Base-by-base conservation (phyloP, 2,329 filamentous ascomycete species). In the Podosphaera xanthii region DNA sequence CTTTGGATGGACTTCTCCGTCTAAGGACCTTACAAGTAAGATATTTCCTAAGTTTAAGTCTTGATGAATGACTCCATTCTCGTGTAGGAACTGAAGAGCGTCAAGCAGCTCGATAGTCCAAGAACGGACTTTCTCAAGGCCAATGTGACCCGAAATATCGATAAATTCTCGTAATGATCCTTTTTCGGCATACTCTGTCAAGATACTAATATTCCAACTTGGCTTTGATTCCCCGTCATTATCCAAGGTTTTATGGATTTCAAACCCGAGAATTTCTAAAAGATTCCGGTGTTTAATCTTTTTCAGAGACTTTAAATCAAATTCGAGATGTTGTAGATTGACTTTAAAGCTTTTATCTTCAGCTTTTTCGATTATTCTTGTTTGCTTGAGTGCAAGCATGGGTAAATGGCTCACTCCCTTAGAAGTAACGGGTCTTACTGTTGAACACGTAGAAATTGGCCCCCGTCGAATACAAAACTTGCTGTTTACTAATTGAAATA, bases 21-120 rank as follows among this genome's bases (percentile, higher is more conserved):
- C 81, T 1, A 76, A 69, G 58, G 83, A 82, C 61, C 84, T 78
- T 65, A 85, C 87, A 3, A 96, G 72, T 3, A 96, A 76, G 54
- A 96, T 77, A 63, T 94, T 94, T 22, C 80, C 77, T 10, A 83
- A 76, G 67, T 94, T 87, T 22, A 96, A 82, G 66, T 86, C 82
- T 67, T 87, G 86, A 70, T 97, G 92, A 33, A 87, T 76, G 60
- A 96, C 77, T 30, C 88, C 88, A 67, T 86, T 83, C 63, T 84
- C 84, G 71, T 97, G 91, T 58, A 94, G 80, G 69, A 85, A 94
- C 60, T 88, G 86, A 35, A 98, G 74, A 0, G 84, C 92, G 71
- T 96, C 88, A 34, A 98, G 78, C 22, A 98, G 76, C 66, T 95
- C 88, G 61, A 90, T 82, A n/a, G 88, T 92, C 84, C 89, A 97